Base-by-base conservation (phyloP, 1,284 basidiomycete genomes). In the Sanguinoderma infundibulare region DNA sequence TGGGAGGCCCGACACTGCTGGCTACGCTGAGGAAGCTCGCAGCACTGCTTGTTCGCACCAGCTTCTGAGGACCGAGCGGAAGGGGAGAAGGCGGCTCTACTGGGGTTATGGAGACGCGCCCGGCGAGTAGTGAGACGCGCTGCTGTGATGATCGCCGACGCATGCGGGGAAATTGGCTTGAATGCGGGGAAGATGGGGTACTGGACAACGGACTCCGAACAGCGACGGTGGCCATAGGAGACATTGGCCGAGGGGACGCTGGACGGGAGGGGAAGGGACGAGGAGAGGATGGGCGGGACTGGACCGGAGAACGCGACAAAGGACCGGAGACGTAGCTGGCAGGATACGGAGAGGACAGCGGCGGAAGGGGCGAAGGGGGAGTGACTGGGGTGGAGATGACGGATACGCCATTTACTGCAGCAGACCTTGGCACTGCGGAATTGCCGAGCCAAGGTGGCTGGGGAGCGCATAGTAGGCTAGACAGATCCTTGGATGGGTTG, bases 121-220 rank as follows among this genome's bases (percentile, higher is more conserved):
- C 91, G 10, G 91, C 91, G 58, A 93, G 87, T 44, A 93, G 79
- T 22, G 91, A 93, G 40, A 93, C 89, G 54, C 91, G 84, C 63
- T 92, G 90, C 67, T 93, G 91, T 6, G 91, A 93, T 34, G 90
- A 92, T 60, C 91, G 81, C 49, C 89, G 80, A 32, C 91, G 83
- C 44, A 90, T 82, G 14, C 89, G 85, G 38, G 89, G 82, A 7
- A 67, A 60, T 30, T 65, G 62, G 24, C 62, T 64, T 7, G 71
- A 61, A 22, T 69, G 65, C 34, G 84, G 75, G 1, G 74, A 75
- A n/a, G 77, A 78, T 5, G 81, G 80, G 15, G 81, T 78, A 58
- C 76, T 78, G 6, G 73, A 61, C 46, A 71, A 63, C 8, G 74
- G 61, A 8, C 78, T 69, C 40, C 67, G 70, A 62, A n/a, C n/a